These are phyloP conservation scores for Phytophthora podocarpi DNA, from an alignment of 352 stramenopile species.

Conservation along the genomic window DNA sequence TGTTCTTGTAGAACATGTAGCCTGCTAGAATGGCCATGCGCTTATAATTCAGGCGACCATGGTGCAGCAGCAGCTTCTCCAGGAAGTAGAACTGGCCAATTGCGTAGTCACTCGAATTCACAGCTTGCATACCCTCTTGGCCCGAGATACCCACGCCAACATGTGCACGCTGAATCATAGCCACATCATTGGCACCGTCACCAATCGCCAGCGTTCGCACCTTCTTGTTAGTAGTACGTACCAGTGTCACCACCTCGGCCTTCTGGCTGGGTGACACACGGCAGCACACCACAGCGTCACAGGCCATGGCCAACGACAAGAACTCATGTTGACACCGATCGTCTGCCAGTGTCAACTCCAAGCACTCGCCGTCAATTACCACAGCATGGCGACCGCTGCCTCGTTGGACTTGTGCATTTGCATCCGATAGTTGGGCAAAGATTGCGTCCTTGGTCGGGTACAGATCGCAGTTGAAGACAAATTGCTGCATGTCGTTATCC, in stretches of 20 bases:
- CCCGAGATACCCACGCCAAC: constrained; percentile 92
- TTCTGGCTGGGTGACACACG: constrained; percentile 87
- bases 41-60: constrained; percentile 98
- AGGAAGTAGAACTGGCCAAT: constrained; percentile 98
- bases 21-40: constrained; percentile 93
- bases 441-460: constrained; percentile 62
- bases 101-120: constrained; percentile 98
- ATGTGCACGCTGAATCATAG: constrained; percentile 93
- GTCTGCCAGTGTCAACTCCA: constrained; percentile 65
- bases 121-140: constrained; percentile 94
- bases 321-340: constrained; percentile 64
- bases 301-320: constrained; percentile 68
- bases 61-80: constrained; percentile 94
- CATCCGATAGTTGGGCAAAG: constrained; percentile 36
- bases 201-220: constrained; percentile 89
- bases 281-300: constrained; percentile 82
- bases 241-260: constrained; percentile 73
- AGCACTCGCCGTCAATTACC: constrained; percentile 73
- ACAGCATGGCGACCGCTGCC: constrained; percentile 51
- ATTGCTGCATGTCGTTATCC: constrained; percentile 86
- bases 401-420: constrained; percentile 33
- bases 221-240: constrained; percentile 53
- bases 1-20: constrained; percentile 99
- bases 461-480: constrained; percentile 66
- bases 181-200: constrained; percentile 95